These are phyloP conservation scores for Malassezia furfur DNA, from an alignment of 1,284 basidiomycete species.

Conservation along the genomic window DNA sequence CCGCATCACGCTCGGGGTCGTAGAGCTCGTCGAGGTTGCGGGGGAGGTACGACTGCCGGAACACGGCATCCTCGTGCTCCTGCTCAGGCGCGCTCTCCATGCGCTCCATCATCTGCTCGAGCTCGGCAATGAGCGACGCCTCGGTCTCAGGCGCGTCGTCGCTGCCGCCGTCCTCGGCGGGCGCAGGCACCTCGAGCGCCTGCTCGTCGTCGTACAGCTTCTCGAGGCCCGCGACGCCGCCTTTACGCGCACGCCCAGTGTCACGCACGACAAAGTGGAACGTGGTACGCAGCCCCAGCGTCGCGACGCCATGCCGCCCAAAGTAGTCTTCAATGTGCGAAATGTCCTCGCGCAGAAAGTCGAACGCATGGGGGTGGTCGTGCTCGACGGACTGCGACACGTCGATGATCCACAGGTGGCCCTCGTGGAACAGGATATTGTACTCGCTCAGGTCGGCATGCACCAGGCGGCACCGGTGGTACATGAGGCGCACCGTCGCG, in stretches of 20 bases:
- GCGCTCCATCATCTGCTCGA: conserved; percentile 23
- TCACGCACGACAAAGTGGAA: conserved; percentile 57
- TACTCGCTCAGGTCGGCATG: conserved; percentile 98
- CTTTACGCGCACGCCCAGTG: conserved; percentile 17
- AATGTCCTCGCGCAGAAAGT: conserved; percentile 87
- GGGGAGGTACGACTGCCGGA: conserved; percentile 40
- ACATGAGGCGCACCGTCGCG: conserved; percentile 71
- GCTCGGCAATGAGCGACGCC: conserved; percentile 22
- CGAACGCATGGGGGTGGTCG: conserved; percentile 75
- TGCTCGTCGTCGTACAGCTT: conserved; percentile 18
- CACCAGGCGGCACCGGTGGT: conserved; percentile 80
- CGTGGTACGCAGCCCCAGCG: conserved; percentile 68
- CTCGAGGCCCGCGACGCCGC: conserved; percentile 31
- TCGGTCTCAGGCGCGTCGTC: conserved; percentile 27
- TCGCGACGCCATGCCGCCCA: conserved; percentile 58
- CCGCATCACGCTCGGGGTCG: conserved; percentile 42
- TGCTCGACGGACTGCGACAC: conserved; percentile 98
- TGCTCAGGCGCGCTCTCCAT: conserved; percentile 1
- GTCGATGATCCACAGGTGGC: conserved; percentile 86
- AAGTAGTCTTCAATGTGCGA: conserved; percentile 92
- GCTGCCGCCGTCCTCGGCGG: conserved; percentile 4
- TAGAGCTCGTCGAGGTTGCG: conserved; percentile 42
- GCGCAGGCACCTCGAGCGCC: conserved; percentile 18
- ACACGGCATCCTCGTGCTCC: conserved; percentile 37
- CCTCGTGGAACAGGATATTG: conserved; percentile 70